Evolutionary conservation across 805 yeast genomes (phyloP), one percentile per base, ranked within the genome.

Genomic region (Barnettozyma sp.): DNA sequence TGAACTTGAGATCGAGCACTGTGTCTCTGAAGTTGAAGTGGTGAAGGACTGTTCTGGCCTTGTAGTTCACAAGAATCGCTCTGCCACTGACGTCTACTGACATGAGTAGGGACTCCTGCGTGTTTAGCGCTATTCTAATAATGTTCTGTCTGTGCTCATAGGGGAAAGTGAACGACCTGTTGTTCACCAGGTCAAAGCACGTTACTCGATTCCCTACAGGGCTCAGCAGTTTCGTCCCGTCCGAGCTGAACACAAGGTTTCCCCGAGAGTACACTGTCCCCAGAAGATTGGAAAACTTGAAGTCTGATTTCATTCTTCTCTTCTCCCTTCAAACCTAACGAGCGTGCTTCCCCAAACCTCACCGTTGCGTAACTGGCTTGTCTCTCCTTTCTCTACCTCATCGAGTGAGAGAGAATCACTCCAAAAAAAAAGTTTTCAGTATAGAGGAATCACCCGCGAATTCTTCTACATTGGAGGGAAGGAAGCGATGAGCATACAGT

Each of bases 201-300:
- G 87, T 71, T 21, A 92, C 88, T 54, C 97, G 64, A 58, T 90
- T 92, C 11, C 98, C 98, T 4, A 92, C 97, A 0, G 98, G 97
- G 40, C 92, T 79, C 30, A 92, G 61, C 22, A 92, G 66, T 38
- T 75, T 72, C 9, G 82, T 76, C 3, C 98, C 98, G 54, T 88
- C 96, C 2, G 79, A 75, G 1, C 94, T 79, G 63, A 81, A 92
- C 5, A 80, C 68, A 19, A 92, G 62, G 56, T 90, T 87, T n/a
- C 97, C 98, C 54, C 82, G 84, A 33, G 94, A 69, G 55, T 92
- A 92, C 4, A 92, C 97, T 0, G 97, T 88, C 20, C 98, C 98
- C 49, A 92, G 65, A 22, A 92, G 67, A 61, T 90, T 92, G 22
- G 94, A 78, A 50, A 92, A 82, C 70, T 44, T 65, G 57, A 81